Percentiles rank a stretch among this genome's conserved stretches.
These are phyloP conservation scores for Apiospora saccharicola DNA, from an alignment of 2,329 filamentous ascomycete genomes.

Conservation along the genomic window DNA sequence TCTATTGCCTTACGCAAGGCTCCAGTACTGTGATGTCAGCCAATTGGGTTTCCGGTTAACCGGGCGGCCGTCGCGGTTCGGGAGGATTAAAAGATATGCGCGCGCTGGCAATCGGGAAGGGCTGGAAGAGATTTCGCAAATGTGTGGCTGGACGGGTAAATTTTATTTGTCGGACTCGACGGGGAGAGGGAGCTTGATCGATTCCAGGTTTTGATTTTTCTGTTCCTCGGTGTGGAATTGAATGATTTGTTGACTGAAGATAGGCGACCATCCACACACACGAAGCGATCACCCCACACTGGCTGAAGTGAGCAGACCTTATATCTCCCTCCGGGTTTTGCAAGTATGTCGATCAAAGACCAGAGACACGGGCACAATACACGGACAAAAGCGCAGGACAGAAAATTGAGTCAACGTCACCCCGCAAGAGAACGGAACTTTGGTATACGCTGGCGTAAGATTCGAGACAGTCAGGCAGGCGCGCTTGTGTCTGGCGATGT, in stretches of 20 bases:
- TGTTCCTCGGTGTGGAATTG: slow-evolving; percentile 11
- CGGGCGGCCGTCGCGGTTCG: slow-evolving; percentile 9
- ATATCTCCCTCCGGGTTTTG: not conserved
- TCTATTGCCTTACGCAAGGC: slow-evolving; percentile 10
- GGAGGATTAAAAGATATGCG: not conserved
- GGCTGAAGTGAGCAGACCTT: slow-evolving; percentile 18
- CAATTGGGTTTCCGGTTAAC: slow-evolving; percentile 3
- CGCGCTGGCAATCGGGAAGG: not conserved
- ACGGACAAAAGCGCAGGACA: slow-evolving; percentile 5
- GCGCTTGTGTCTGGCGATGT: not conserved
- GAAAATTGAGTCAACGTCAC: not conserved
- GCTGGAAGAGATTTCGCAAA: not conserved
- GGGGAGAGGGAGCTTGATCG: not conserved
- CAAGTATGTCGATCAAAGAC: slow-evolving; percentile 6
- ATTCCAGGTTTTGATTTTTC: slow-evolving; percentile 7
- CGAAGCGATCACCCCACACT: slow-evolving; percentile 15
- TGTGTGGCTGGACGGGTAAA: not conserved
- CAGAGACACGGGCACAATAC: slow-evolving; percentile 19
- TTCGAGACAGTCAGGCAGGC: slow-evolving; percentile 11
- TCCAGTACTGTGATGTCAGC: not conserved
- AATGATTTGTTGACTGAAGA: not conserved
- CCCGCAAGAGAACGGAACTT: not conserved
- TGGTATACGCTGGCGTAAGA: slow-evolving; percentile 1
- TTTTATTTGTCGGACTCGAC: slow-evolving; percentile 2
- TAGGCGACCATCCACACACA: slow-evolving; percentile 14